Evolutionary conservation across 2,329 filamentous ascomycete genomes (phyloP).

Genomic region (Madurella fahalii): DNA sequence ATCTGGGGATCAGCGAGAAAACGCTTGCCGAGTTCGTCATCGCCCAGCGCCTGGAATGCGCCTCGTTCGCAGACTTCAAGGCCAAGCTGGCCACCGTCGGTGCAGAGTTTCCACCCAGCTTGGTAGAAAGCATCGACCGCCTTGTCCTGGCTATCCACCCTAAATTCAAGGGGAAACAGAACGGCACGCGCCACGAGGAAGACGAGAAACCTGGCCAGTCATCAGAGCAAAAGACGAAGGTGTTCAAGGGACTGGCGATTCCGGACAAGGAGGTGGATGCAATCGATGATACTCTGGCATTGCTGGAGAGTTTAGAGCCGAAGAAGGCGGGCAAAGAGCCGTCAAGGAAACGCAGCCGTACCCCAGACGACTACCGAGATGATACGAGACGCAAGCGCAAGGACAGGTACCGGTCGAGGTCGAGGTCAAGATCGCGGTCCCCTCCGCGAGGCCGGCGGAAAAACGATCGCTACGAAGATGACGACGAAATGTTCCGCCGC

Average conservation of each 20-base stretch:
- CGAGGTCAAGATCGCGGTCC: constrained; percentile 41
- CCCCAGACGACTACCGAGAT: constrained; percentile 24
- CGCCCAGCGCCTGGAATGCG: constrained; percentile 76
- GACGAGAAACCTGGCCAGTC: constrained; percentile 41
- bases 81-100: constrained; percentile 69
- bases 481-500: constrained; percentile 28
- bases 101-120: constrained; percentile 77
- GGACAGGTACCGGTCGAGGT: constrained; percentile 33
- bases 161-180: constrained; percentile 62
- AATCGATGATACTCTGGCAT: constrained; percentile 88
- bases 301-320: constrained; percentile 79
- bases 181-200: constrained; percentile 31
- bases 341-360: constrained; percentile 35
- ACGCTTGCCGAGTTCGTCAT: constrained; percentile 96
- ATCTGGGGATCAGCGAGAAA: constrained; percentile 87
- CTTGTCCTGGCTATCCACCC: constrained; percentile 88
- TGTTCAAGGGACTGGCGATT: constrained; percentile 87
- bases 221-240: constrained; percentile 69
- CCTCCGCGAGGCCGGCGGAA: constrained; percentile 36
- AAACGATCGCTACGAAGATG: constrained; percentile 36
- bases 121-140: constrained; percentile 88
- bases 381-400: constrained; percentile 46
- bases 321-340: constrained; percentile 42
- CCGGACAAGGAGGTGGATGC: constrained; percentile 74
- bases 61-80: constrained; percentile 69